Conservation (phyloP, 164 flowering plant genomes). For the Sedum album region DNA sequence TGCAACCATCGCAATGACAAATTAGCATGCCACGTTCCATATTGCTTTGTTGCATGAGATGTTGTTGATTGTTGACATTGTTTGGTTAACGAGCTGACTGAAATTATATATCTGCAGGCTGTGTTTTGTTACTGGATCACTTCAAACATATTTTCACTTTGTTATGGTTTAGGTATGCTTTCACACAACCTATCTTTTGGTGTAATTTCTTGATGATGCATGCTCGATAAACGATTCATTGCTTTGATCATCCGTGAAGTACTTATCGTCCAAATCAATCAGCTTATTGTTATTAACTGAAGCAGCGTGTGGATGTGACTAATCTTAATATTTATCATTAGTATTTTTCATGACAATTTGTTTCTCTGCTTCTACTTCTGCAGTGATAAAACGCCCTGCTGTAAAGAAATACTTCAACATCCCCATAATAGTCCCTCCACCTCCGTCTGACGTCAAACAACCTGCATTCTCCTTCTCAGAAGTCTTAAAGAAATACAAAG, state of each 20-base stretch:
- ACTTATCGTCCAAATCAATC: neutral
- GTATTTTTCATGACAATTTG: neutral
- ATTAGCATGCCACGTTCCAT: neutral
- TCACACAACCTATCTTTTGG: neutral
- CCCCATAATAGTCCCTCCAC: neutral
- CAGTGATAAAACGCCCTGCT: slow-evolving; percentile 1
- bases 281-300: neutral
- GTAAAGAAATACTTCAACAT: slow-evolving; percentile 4
- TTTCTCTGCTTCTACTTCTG: neutral
- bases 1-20: neutral
- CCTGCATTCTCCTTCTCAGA: slow-evolving; percentile 1
- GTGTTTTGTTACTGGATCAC: slow-evolving; percentile 72
- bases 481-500: slow-evolving; percentile 1
- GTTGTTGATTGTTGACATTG: neutral
- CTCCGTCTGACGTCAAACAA: slow-evolving; percentile 1
- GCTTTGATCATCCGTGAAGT: neutral
- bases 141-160: slow-evolving; percentile 48
- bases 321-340: neutral
- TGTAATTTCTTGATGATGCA: neutral
- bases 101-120: slow-evolving; percentile 35
- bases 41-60: neutral
- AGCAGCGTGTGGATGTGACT: too few species aligned
- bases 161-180: slow-evolving; percentile 51
- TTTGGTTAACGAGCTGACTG: neutral
- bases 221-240: neutral